These are phyloP conservation scores for Ammopiptanthus mongolicus DNA, from an alignment of 306 rosid genomes.

Conservation along the genomic window DNA sequence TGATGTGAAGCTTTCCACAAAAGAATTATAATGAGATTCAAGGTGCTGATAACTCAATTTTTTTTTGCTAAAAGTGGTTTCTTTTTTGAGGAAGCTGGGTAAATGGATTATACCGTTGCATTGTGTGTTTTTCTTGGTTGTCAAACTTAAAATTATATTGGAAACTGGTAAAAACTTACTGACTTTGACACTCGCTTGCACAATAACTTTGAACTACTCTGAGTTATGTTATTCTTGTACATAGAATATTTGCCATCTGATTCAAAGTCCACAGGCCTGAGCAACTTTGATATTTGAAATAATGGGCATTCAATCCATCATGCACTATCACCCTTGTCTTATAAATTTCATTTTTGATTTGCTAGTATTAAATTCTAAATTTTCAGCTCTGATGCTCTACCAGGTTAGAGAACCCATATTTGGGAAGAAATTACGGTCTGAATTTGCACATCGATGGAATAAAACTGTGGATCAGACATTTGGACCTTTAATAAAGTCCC, in stretches of 20 bases:
- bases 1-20: not conserved
- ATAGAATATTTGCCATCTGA: not conserved
- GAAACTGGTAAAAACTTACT: not conserved
- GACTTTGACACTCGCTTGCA: not conserved
- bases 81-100: not conserved
- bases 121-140: not conserved
- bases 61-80: not conserved
- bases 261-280: not conserved
- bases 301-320: not conserved
- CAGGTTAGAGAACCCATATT: conserved; percentile 63
- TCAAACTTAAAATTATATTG: not conserved
- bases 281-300: conserved; percentile 7
- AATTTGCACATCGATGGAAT: conserved; percentile 76
- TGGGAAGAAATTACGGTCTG: conserved; percentile 59
- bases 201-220: not conserved
- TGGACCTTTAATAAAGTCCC: conserved; percentile 66
- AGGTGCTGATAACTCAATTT: not conserved
- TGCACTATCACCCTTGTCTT: not conserved
- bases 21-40: not conserved
- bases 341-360: conserved; percentile 6
- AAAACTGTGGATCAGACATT: conserved; percentile 69
- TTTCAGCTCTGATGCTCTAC: conserved; percentile 9
- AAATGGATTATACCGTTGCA: not conserved
- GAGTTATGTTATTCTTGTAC: not conserved
- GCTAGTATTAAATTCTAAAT: conserved; percentile 15